Evolutionary conservation across 306 rosid genomes (phyloP), one percentile per base, ranked within the genome.

Genomic region (Potentilla sterilis): DNA sequence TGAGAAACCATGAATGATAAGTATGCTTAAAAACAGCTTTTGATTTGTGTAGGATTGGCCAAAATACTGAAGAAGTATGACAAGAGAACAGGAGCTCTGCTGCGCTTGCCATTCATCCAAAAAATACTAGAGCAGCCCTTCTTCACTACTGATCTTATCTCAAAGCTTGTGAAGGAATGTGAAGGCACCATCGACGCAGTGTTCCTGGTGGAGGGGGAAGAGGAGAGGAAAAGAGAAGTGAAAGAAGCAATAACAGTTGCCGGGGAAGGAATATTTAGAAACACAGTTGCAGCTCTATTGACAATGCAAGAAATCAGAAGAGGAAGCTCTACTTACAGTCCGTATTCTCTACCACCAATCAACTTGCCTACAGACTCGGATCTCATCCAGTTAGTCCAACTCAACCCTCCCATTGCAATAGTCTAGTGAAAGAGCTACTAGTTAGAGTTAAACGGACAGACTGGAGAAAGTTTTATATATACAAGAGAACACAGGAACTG

Each of bases 41-140:
- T 7, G 16, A 10, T n/a, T 47, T 49, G 55, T 78, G 63, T 32
- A 94, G 98, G 98, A 41, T 76, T 94, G 84, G 98, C 88, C 18
- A 94, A 94, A 66, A 92, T 94, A 80, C 46, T 94, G 80, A 94
- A 94, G 88, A 94, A 94, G 69, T 90, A 94, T 55, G 98, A 94
- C 85, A 91, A 94, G 85, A 82, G 95, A 24, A 94, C 95, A 19
- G 97, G 97, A 0, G 87, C 90, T 1, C 77, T 92, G 2, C 42
- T 92, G 37, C 88, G 97, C 6, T 70, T 90, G 58, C 89, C 92
- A 55, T 94, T 94, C 88, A 91, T 94, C 19, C 87, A 91, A 78
- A 94, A 81, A 79, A 93, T 91, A 7, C 0, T 90, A 68, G 88
- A 87, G 77, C 96, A 94, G 21, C 98, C 98, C 0, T 94, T 91